These are phyloP conservation scores for Venturiaceae sp. DNA, from an alignment of 2,329 filamentous ascomycete genomes.

Conservation along the genomic window DNA sequence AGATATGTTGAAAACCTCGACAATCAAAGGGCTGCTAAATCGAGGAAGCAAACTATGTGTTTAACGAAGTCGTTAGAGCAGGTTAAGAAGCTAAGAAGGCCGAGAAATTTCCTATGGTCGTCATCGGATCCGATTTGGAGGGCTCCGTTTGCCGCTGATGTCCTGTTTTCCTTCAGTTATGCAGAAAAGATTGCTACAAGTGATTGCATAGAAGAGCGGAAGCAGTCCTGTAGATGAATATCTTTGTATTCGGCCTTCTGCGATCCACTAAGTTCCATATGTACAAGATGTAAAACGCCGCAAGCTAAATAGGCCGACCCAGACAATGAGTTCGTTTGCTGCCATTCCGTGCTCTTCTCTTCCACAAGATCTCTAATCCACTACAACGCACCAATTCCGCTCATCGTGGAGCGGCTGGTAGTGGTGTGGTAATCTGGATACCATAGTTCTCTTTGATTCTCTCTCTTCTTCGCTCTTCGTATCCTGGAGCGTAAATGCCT, in stretches of 20 bases:
- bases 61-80: no score
- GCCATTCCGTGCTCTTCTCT: not conserved
- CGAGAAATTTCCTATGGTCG: no score
- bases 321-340: not conserved
- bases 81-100: not conserved
- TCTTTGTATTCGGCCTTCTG: not conserved
- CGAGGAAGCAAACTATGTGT: no score
- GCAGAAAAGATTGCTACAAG: no score
- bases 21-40: no score
- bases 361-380: no score
- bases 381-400: no score
- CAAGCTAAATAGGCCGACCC: not conserved
- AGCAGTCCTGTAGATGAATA: not conserved
- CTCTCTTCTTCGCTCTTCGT: slow-evolving; percentile 73
- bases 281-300: not conserved
- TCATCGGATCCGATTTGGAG: no score
- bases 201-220: no score
- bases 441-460: slow-evolving; percentile 81
- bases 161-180: no score
- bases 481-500: slow-evolving; percentile 76
- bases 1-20: not conserved
- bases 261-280: not conserved
- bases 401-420: not conserved
- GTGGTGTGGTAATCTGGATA: slow-evolving; percentile 52
- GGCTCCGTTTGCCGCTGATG: no score